These are phyloP conservation scores for Blastomyces gilchristii DNA, from an alignment of 2,329 filamentous ascomycete species.

Conservation along the genomic window DNA sequence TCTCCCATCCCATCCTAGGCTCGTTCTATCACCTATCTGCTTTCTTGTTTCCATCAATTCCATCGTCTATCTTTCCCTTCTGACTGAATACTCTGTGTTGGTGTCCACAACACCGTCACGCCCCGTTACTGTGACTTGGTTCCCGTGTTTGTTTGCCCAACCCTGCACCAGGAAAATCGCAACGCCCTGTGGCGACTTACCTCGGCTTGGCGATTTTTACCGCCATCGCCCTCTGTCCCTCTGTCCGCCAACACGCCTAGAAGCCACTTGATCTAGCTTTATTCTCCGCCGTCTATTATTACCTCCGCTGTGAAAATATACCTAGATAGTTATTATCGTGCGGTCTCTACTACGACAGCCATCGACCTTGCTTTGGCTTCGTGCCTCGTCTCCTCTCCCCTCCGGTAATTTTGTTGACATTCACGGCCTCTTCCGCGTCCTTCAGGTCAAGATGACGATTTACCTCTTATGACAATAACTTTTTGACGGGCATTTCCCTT, in stretches of 20 bases:
- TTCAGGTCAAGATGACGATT: constrained; percentile 25
- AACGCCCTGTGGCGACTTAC: not conserved
- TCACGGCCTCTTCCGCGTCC: not conserved
- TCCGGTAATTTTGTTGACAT: not conserved
- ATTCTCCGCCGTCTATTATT: not conserved
- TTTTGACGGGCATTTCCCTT: constrained; percentile 28
- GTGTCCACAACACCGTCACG: constrained; percentile 6
- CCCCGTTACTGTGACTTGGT: not conserved
- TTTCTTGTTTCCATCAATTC: constrained; percentile 7
- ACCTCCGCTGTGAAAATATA: too few relatives aligned
- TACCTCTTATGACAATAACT: constrained; percentile 35
- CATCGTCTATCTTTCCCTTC: constrained; percentile 1
- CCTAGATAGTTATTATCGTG: not conserved
- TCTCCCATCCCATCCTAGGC: not conserved
- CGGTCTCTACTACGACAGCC: not conserved
- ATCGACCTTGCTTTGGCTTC: not conserved
- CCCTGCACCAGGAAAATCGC: not conserved
- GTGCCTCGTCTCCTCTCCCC: not conserved
- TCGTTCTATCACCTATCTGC: constrained; percentile 10
- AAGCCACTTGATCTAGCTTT: not conserved
- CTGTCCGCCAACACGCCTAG: not conserved
- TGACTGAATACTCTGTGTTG: constrained; percentile 3
- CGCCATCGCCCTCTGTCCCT: not conserved
- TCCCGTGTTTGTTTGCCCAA: not conserved
- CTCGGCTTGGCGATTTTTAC: not conserved